phyloP scores from a whole-genome alignment of 2,329 filamentous ascomycete species.

The Verticillium nubilum region DNA sequence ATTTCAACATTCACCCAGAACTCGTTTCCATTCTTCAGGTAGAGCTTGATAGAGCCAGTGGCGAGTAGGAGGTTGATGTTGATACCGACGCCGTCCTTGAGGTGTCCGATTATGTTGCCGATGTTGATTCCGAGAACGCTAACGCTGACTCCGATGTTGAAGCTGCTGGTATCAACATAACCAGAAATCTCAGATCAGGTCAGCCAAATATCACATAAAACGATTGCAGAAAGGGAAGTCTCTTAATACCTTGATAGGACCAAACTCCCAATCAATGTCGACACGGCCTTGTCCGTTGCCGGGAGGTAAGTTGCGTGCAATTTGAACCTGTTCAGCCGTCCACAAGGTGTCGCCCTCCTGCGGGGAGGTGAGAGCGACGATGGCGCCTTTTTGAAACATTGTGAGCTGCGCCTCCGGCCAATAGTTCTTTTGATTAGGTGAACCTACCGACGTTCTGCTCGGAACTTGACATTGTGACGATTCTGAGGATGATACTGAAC shows the following conservation, averaged over 20 bases:
- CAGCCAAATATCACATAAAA: neutral
- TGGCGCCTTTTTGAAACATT: neutral
- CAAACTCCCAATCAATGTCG: neutral
- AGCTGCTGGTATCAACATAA: conserved; percentile 2
- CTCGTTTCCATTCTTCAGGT: conserved; percentile 8
- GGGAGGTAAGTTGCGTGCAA: neutral
- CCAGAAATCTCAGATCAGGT: neutral
- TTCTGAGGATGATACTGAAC: neutral
- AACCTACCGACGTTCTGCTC: neutral
- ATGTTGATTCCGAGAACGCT: conserved; percentile 1
- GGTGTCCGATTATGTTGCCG: conserved; percentile 5
- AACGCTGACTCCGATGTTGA: neutral
- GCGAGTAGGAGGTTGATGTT: conserved; percentile 1
- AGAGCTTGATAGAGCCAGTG: conserved; percentile 4
- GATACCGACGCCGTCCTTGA: conserved; percentile 4
- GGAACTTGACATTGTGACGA: neutral
- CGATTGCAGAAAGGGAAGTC: too few species aligned
- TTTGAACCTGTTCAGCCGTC: neutral
- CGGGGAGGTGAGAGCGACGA: neutral
- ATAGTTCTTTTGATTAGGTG: neutral
- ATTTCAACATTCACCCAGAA: conserved; percentile 5
- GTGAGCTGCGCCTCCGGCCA: neutral
- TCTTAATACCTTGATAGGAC: neutral
- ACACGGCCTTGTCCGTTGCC: neutral
- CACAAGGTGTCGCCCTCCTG: neutral